These are phyloP conservation scores for Purshia tridentata DNA, from an alignment of 306 rosid species.

Conservation along the genomic window DNA sequence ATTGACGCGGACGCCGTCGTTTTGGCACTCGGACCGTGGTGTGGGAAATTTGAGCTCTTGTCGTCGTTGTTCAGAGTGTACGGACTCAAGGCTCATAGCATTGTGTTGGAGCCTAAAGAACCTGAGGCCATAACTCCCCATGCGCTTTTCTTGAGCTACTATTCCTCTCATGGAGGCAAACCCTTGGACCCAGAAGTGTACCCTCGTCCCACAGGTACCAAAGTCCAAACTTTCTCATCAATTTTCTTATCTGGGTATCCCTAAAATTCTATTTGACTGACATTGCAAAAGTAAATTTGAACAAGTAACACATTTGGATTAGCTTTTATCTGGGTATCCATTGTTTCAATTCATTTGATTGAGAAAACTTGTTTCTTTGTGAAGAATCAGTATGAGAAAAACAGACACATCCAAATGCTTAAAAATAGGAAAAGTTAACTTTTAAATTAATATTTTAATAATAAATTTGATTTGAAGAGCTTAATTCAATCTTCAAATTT, in stretches of 20 bases:
- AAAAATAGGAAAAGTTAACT: no score
- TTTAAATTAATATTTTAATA: no score
- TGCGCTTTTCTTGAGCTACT: conserved; percentile 66
- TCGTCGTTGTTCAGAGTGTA: conserved; percentile 59
- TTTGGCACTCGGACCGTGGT: conserved; percentile 87
- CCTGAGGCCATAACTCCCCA: conserved; percentile 59
- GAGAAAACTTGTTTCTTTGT: no score
- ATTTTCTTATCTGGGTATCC: neutral
- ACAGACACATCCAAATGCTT: no score
- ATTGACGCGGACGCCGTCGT: conserved; percentile 70
- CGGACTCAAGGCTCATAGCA: conserved; percentile 75
- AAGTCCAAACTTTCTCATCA: neutral
- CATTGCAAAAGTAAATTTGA: neutral
- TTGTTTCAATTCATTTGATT: neutral
- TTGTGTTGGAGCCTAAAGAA: conserved; percentile 72
- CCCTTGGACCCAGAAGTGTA: conserved; percentile 81
- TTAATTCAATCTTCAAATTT: no score
- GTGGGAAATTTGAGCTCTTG: conserved; percentile 53
- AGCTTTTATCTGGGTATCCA: neutral
- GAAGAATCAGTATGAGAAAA: no score
- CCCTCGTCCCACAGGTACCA: conserved; percentile 85
- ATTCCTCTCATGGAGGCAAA: conserved; percentile 35
- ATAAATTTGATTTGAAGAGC: no score
- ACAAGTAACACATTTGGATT: neutral
- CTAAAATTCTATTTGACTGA: neutral